phyloP scores from a whole-genome alignment of 2,329 filamentous ascomycete species.

The Xylariaceae sp. region DNA sequence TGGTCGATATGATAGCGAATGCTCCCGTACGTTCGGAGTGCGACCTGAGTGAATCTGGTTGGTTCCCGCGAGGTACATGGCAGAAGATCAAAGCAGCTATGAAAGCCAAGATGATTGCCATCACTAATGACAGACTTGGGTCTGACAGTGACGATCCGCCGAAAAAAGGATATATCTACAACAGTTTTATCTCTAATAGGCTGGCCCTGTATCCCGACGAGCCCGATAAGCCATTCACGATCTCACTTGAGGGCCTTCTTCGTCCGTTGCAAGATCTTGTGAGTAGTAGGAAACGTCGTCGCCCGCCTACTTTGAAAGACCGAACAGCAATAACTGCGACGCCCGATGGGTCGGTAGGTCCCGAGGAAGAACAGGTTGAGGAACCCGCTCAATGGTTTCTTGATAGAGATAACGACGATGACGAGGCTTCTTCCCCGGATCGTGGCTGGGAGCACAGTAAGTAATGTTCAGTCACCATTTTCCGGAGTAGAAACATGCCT shows the following conservation, averaged over 20 bases:
- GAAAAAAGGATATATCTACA: conserved; percentile 38
- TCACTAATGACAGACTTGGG: conserved; percentile 54
- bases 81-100: conserved; percentile 82
- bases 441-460: conserved; percentile 10
- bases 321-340: not conserved
- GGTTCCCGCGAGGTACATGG: conserved; percentile 78
- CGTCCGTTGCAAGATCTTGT: conserved; percentile 31
- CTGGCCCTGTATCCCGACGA: conserved; percentile 29
- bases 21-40: conserved; percentile 56
- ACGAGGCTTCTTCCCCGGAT: conserved; percentile 16
- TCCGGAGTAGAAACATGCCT: conserved; percentile 3
- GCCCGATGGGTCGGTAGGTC: conserved; percentile 1
- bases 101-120: conserved; percentile 74
- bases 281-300: conserved; percentile 19
- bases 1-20: conserved; percentile 62
- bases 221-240: conserved; percentile 23
- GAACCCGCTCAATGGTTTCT: conserved; percentile 13
- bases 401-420: conserved; percentile 30
- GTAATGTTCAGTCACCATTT: not conserved
- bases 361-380: conserved; percentile 9
- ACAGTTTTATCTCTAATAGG: conserved; percentile 37
- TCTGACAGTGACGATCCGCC: conserved; percentile 40
- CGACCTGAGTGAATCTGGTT: conserved; percentile 65
- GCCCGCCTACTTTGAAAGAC: conserved; percentile 13
- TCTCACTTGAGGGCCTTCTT: conserved; percentile 29